These are phyloP conservation scores for Nasturtium officinale DNA, from an alignment of 345 rosid genomes.

Conservation along the genomic window DNA sequence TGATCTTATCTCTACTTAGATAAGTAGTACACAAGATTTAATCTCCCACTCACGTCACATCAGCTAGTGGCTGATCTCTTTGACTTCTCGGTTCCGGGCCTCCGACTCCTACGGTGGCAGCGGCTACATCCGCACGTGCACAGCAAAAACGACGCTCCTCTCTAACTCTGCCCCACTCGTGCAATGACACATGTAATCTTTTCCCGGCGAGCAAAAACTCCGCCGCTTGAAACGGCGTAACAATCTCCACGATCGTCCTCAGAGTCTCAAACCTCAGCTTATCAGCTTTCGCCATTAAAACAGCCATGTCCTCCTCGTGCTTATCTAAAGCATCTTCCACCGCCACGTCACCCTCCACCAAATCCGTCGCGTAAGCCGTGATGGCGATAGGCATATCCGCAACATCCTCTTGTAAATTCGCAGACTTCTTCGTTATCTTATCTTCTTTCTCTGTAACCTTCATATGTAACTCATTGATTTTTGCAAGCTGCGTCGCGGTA, in stretches of 20 bases:
- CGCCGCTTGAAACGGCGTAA: constrained; percentile 51
- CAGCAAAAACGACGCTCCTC: constrained; percentile 37
- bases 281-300: constrained; percentile 46
- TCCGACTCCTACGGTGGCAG: not conserved
- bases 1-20: constrained; percentile 15
- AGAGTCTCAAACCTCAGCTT: constrained; percentile 46
- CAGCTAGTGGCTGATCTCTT: constrained; percentile 28
- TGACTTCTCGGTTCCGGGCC: not conserved
- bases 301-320: constrained; percentile 37
- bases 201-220: constrained; percentile 48
- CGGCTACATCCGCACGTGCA: constrained; percentile 6
- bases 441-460: constrained; percentile 47
- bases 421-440: constrained; percentile 33
- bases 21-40: not conserved
- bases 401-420: constrained; percentile 51
- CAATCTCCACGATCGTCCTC: constrained; percentile 34
- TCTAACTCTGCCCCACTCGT: constrained; percentile 49
- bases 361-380: constrained; percentile 25
- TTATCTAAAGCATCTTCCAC: constrained; percentile 40
- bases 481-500: constrained; percentile 33
- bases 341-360: not conserved
- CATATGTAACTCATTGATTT: constrained; percentile 43
- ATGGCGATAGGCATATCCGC: constrained; percentile 47
- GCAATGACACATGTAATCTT: constrained; percentile 49
- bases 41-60: constrained; percentile 1